Base-by-base conservation (phyloP, 2,329 filamentous ascomycete genomes). In the Aciculosporium take region DNA sequence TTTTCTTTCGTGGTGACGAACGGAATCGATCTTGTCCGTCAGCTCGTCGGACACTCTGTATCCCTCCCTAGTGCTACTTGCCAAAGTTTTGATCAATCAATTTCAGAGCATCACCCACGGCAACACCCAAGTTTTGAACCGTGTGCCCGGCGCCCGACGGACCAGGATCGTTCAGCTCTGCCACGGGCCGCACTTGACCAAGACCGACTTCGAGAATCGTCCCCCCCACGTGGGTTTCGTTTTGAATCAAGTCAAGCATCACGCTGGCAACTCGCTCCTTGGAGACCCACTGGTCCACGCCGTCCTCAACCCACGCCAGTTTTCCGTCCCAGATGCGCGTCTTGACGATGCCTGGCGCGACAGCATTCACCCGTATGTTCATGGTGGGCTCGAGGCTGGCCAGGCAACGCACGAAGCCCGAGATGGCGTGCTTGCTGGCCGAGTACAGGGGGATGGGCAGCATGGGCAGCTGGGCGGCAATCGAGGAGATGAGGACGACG, bases 271-370 rank as follows among this genome's bases (percentile, higher is more conserved):
- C 59, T 32, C 56, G 54, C 20, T 60, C 54, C 0, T 59, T 53
- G 23, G 54, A 55, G 7, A 59, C 53, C 61, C 60, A 64, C 5
- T 40, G 46, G 37, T 59, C 56, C 21, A 42, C 29, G 21, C 40
- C 45, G 21, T 46, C 39, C 7, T 56, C 48, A 7, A 63, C 38
- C 40, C 49, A 51, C n/a, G 43, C 46, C 50, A 59, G 44, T 46
- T 62, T 64, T 35, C 60, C 58, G 2, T 48, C 53, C 60, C 61
- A 65, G 23, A 65, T 37, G 13, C 61, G 60, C 17, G 62, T 65
- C 35, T 52, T 48, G 15, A 63, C 53, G 2, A 59, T 39, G 1
- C 58, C 61, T 0, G 62, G 62, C 9, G 61, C 61, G 2, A 64
- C 57, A 1, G 53, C 60, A 39, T 47, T 56, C 10, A 66, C 57